These are phyloP conservation scores for Aphanomyces cochlioides DNA, from an alignment of 352 stramenopile species.

Conservation along the genomic window DNA sequence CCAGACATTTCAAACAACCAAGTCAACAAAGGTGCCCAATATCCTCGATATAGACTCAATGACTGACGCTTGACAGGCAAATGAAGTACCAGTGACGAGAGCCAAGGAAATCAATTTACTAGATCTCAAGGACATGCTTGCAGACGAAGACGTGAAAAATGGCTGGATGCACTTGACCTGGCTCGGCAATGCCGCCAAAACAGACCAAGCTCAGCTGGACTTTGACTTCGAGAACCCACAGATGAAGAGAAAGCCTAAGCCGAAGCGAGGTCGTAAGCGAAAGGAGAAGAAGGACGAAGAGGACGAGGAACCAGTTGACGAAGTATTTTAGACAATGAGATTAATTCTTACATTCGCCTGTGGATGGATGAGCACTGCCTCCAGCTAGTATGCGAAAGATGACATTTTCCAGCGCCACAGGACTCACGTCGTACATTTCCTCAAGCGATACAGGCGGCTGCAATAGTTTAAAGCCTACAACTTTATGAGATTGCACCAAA, in stretches of 20 bases:
- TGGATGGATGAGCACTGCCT: neutral
- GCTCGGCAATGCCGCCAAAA: constrained; percentile 46
- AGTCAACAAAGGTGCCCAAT: constrained; percentile 42
- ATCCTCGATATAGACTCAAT: constrained; percentile 29
- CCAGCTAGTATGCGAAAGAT: constrained; percentile 67
- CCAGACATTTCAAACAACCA: constrained; percentile 68
- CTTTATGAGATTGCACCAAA: neutral
- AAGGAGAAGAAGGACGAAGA: neutral
- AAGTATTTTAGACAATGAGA: neutral
- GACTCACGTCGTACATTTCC: constrained; percentile 40
- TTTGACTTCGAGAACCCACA: constrained; percentile 44
- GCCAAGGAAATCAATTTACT: constrained; percentile 30
- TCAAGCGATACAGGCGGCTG: constrained; percentile 42
- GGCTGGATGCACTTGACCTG: constrained; percentile 63
- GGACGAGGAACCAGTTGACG: neutral
- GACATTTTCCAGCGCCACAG: constrained; percentile 52
- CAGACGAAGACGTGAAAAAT: constrained; percentile 38
- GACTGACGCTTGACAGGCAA: constrained; percentile 1
- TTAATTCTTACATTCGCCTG: neutral
- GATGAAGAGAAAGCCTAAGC: constrained; percentile 39
- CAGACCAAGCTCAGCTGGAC: constrained; percentile 72
- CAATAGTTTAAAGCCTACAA: constrained; percentile 40
- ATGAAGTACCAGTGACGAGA: constrained; percentile 9
- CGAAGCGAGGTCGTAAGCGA: neutral
- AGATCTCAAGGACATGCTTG: constrained; percentile 38